Percentiles rank a stretch among this genome's conserved stretches.
phyloP scores from a whole-genome alignment of 768 basidiomycete species.

The Leccinellum luteum region DNA sequence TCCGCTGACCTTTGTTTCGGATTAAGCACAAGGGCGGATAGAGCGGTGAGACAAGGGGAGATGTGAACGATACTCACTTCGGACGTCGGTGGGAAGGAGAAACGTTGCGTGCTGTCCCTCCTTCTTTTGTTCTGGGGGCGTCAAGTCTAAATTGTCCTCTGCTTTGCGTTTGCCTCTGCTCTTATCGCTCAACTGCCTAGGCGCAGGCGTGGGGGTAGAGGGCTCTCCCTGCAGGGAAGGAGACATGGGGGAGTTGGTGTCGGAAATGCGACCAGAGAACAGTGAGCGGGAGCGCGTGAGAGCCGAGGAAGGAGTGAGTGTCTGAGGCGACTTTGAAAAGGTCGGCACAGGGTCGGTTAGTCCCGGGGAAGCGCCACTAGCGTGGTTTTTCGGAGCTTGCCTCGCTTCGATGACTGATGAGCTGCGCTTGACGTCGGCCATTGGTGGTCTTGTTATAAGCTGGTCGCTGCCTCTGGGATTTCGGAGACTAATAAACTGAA shows the following conservation, averaged over 20 bases:
- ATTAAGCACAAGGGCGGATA: constrained; percentile 25
- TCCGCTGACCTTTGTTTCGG: constrained; percentile 46
- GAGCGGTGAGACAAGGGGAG: constrained; percentile 19
- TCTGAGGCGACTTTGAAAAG: constrained; percentile 7
- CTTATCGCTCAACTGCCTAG: constrained; percentile 33
- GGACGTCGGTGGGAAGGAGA: constrained; percentile 51
- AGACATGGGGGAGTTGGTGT: constrained; percentile 8
- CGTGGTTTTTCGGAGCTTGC: constrained; percentile 9
- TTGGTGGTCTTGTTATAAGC: constrained; percentile 1
- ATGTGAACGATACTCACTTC: constrained; percentile 44
- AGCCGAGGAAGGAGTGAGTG: constrained; percentile 14
- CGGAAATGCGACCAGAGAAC: constrained; percentile 10
- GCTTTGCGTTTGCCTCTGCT: constrained; percentile 69
- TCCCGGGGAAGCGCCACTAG: constrained; percentile 15
- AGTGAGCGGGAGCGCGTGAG: constrained; percentile 20
- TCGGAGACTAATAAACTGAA: constrained; percentile 18
- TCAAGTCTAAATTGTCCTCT: constrained; percentile 66
- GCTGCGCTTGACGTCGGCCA: constrained; percentile 27
- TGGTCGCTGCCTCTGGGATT: constrained; percentile 15
- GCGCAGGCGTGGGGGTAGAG: constrained; percentile 33
- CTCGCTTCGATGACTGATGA: constrained; percentile 24
- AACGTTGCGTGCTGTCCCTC: constrained; percentile 56
- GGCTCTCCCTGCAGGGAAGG: constrained; percentile 22
- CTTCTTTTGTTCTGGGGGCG: constrained; percentile 62
- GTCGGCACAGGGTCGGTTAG: constrained; percentile 17